These are phyloP conservation scores for Fusarium lateritium DNA, from an alignment of 2,329 filamentous ascomycete genomes.

Conservation along the genomic window DNA sequence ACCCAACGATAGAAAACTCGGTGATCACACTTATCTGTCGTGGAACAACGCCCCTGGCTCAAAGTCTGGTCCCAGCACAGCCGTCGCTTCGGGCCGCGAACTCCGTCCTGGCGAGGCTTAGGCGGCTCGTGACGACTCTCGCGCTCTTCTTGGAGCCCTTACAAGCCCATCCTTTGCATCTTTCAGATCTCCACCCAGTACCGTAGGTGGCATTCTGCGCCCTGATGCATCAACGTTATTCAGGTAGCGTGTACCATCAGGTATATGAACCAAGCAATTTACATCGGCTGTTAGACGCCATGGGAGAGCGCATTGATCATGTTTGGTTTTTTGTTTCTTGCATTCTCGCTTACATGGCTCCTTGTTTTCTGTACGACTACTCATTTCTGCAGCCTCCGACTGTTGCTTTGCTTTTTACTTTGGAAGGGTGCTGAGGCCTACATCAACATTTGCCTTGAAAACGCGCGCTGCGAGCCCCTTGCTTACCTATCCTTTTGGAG, in stretches of 20 bases:
- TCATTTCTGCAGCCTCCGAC: conserved; percentile 23
- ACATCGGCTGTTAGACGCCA: not conserved
- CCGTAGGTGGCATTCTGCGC: conserved; percentile 3
- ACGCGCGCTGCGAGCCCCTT: conserved; percentile 10
- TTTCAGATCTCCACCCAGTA: conserved; percentile 12
- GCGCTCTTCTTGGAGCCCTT: conserved; percentile 32
- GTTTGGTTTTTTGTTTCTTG: conserved; percentile 31
- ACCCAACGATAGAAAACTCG: conserved; percentile 81
- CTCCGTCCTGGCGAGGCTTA: conserved; percentile 61
- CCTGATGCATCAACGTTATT: not conserved
- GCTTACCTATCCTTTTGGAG: conserved; percentile 14
- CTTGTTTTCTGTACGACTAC: conserved; percentile 41
- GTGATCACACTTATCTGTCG: conserved; percentile 96
- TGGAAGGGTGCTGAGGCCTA: conserved; percentile 16
- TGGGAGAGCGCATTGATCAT: conserved; percentile 27
- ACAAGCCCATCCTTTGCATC: conserved; percentile 26
- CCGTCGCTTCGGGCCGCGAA: conserved; percentile 70
- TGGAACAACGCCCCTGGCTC: conserved; percentile 81
- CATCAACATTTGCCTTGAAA: conserved; percentile 10
- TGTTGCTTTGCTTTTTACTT: conserved; percentile 24
- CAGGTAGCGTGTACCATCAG: conserved; percentile 8
- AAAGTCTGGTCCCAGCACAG: conserved; percentile 60
- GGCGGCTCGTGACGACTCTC: conserved; percentile 49
- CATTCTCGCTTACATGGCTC: conserved; percentile 19
- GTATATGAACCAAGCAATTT: conserved; percentile 6